Evolutionary conservation across 768 basidiomycete genomes (phyloP), one percentile per base, ranked within the genome.

Genomic region (Psilocybe subaeruginosa): DNA sequence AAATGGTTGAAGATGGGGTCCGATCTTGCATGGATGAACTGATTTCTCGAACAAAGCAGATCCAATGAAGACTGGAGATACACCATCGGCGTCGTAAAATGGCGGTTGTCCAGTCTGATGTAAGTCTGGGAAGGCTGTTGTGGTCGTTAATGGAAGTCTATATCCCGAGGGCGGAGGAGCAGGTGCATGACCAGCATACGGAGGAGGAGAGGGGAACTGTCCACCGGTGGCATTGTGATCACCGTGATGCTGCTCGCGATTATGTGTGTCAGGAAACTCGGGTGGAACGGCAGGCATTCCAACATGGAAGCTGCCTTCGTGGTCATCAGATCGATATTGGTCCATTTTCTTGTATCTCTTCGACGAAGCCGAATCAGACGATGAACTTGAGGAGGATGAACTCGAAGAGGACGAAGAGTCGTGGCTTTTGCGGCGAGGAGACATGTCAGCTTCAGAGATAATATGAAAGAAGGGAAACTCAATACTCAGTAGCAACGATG

Each of bases 21-120:
- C 85, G 66, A 93, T 84, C 78, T 94, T 95, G 83, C 92, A 93
- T 3, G 92, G 92, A 61, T 94, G 92, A 2, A 93, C 89, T 0
- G 87, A 85, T 62, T 78, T 75, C 58, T 76, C 78, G 69, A 92
- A 78, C 49, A 93, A 74, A 9, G 91, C 92, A 4, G 89, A 90
- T 12, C 91, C 92, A 33, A 95, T 65, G 75, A 80, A 95, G 61
- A 93, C 70, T 4, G 88, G 87, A 1, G 82, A 81, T 27, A 65
- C 61, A 1, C 85, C 84, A 66, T 89, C 85, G 1, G 76, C 71
- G 68, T 94, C 91, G 39, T 72, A 66, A 66, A 81, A 84, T 1
- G 85, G 81, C 0, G 90, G 82, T 1, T 62, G 74, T 17, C 85
- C 86, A 37, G 81, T 72, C 59, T 82, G 74, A 2, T 74, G 43